Evolutionary conservation across 2,329 filamentous ascomycete genomes (phyloP), one percentile per base, ranked within the genome.

Genomic region (Neofusicoccum umdonicola): DNA sequence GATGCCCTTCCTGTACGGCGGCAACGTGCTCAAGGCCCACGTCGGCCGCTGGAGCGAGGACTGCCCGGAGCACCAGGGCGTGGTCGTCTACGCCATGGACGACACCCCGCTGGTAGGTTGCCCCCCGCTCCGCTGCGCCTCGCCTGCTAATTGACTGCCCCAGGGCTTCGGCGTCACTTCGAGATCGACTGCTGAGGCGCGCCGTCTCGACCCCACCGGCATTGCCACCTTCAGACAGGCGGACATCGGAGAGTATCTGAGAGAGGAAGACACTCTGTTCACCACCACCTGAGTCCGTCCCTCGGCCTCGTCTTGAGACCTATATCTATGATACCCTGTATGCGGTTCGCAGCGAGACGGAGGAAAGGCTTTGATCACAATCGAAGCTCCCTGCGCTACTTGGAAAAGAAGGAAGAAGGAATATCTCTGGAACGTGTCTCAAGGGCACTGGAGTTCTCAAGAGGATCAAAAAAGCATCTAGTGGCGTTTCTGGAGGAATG

Each of bases 1-100:
- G 74, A 97, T 97, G 93, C 94, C 95, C 1, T 98, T 96, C 77
- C 81, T 99, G 52, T 99, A 98, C 79, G 95, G 95, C 62, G 91
- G 92, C 65, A 93, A 98, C 78, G 84, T 96, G 61, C 87, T 96
- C 70, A 92, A 92, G 77, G 90, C 89, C 37, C 90, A 93, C 76
- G 86, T 95, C 17, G 92, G 92, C 19, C 82, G 93, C 67, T 94
- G 91, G 88, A 91, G 88, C 45, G 93, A 97, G 73, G 94, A 98
- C 81, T 93, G 90, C 72, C 93, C 94, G 0, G 93, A 96, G 79
- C 93, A 98, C 79, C 89, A 93, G 72, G 95, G 95, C 47, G 89
- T 97, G 12, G 87, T 99, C 52, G 90, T 99, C 22, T 88, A 92
- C 80, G 90, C 87, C 73, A 96, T 97, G 92, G 90, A 93, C 74